Evolutionary conservation across 1,284 basidiomycete genomes (phyloP), one percentile per base, ranked within the genome.

Genomic region (Cutaneotrichosporon cavernicola): DNA sequence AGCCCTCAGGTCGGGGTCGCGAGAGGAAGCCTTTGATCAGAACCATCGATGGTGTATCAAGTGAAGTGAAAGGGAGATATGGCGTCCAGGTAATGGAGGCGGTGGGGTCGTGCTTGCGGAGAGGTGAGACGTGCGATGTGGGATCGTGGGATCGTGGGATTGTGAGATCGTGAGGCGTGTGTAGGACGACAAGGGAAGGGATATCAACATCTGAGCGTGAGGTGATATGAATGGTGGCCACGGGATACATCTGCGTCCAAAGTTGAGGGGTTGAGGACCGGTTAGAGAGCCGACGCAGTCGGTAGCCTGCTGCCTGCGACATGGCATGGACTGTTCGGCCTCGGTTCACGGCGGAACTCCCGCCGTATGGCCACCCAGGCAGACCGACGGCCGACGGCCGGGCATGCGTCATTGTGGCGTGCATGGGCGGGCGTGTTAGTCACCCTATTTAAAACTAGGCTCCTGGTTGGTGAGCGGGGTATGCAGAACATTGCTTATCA

Each of bases 1-100:
- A 67, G 52, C 36, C 49, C n/a, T 56, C 30, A 9, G 57, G 38
- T 31, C 46, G 30, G 26, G 56, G 56, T 46, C 58, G 62, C n/a
- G 46, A n/a, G 34, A 56, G 52, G n/a, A 22, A 16, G 6, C 60
- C 21, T 36, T 49, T 53, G 47, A 58, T 38, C 30, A 63, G 57
- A 26, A 63, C 26, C 62, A 60, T 60, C 11, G 14, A 18, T 46
- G 43, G 43, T 16, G 43, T 3, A n/a, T 51, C 21, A 16, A 49
- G 38, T 16, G 38, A 14, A 11, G 9, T 21, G 47, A 6, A 21
- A 21, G 47, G n/a, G 5, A 49, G 22, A 13, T 26, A 51, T 13
- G 30, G 49, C 49, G 26, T 51, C 30, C 30, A 21, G 26, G 26
- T 26, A 26, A 26, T 26, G 26, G 26, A 26, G 26, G 26, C 26